phyloP scores from a whole-genome alignment of 176 grass and related monocot genomes.

The Miscanthus lutarioriparius region DNA sequence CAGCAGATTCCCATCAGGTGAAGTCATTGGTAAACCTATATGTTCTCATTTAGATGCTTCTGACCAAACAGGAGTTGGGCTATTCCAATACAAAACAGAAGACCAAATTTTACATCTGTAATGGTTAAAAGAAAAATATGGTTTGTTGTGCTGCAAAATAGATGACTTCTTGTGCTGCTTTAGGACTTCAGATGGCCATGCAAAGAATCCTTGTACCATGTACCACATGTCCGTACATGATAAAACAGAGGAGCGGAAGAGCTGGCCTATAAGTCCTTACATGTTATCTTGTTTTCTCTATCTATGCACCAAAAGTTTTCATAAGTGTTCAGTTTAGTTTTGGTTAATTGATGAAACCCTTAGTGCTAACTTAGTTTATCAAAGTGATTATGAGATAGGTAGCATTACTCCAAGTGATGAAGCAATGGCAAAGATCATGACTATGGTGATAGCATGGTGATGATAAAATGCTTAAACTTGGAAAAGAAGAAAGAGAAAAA shows the following conservation, averaged over 20 bases:
- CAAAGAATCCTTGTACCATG: neutral
- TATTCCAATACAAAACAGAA: constrained; percentile 21
- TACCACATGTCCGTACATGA: neutral
- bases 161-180: neutral
- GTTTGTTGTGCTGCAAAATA: neutral
- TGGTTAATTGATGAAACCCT: no score
- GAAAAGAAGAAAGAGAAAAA: no score
- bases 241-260: neutral
- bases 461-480: no score
- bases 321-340: no score
- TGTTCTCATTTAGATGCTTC: constrained; percentile 14
- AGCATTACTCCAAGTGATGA: no score
- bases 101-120: neutral
- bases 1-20: constrained; percentile 43
- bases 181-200: neutral
- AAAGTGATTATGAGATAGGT: no score
- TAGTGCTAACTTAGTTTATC: no score
- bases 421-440: no score
- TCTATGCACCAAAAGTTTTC: neutral
- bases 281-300: neutral
- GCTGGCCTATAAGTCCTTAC: neutral
- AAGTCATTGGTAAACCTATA: constrained; percentile 16
- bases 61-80: neutral
- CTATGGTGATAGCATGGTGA: no score
- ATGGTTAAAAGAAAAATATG: neutral